Percentiles rank a stretch among this genome's conserved stretches.
These are phyloP conservation scores for Geopyxis carbonaria DNA, from an alignment of 495 filamentous ascomycete species.

Conservation along the genomic window DNA sequence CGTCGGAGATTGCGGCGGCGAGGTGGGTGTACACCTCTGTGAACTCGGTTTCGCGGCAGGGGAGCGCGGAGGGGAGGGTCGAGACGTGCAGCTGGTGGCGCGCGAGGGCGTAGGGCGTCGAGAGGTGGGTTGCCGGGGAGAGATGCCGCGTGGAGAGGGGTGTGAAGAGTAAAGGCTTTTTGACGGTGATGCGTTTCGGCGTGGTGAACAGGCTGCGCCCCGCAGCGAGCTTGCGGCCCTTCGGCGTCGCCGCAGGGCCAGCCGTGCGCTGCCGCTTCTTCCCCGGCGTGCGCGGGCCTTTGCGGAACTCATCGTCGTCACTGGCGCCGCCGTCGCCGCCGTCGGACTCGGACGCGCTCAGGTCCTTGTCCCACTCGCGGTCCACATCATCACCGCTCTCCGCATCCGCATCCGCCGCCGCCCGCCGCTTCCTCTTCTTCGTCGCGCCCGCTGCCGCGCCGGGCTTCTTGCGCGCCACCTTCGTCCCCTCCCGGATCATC, in stretches of 20 bases:
- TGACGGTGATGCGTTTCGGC: constrained; percentile 63
- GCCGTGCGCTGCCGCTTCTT: constrained; percentile 25
- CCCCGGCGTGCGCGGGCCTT: constrained; percentile 27
- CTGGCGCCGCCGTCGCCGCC: constrained; percentile 27
- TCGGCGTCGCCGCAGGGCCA: constrained; percentile 34
- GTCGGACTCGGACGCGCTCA: constrained; percentile 8
- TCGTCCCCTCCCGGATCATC: constrained; percentile 52
- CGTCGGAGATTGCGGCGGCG: constrained; percentile 84
- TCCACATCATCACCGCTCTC: constrained; percentile 32
- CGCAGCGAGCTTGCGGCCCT: constrained; percentile 37
- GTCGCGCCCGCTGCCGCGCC: constrained; percentile 30
- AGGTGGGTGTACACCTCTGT: constrained; percentile 80
- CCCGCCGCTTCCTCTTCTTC: constrained; percentile 15
- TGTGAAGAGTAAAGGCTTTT: constrained; percentile 88
- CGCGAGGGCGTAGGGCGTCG: constrained; percentile 81
- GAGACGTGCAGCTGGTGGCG: constrained; percentile 83
- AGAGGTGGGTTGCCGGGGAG: constrained; percentile 55
- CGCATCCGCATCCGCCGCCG: constrained; percentile 27
- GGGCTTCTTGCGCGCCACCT: constrained; percentile 44
- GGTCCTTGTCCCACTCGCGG: constrained; percentile 14
- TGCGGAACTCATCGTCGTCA: constrained; percentile 33
- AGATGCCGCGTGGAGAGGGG: constrained; percentile 77
- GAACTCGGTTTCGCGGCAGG: constrained; percentile 87
- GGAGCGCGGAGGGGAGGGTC: constrained; percentile 70
- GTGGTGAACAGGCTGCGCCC: constrained; percentile 48